Evolutionary conservation across 1,139 yeast genomes (phyloP), one percentile per base, ranked within the genome.

Genomic region (Candida sp.): DNA sequence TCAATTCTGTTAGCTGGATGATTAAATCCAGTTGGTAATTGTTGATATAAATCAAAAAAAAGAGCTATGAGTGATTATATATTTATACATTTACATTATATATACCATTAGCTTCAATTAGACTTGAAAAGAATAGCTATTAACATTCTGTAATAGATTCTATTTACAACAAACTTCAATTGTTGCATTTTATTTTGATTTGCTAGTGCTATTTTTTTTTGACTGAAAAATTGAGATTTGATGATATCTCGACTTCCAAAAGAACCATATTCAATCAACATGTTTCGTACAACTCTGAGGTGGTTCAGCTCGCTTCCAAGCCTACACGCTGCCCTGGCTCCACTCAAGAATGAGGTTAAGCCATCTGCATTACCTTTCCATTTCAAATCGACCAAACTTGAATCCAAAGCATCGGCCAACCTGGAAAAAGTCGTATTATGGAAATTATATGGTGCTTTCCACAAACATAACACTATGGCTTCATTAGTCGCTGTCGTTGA

Each of bases 401-500:
- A 32, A 21, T 7, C 9, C 8, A 15, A 27, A 29, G 9, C 21
- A 29, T 12, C 21, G n/a, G 22, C 11, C 22, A 32, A 32, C 34
- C 34, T 63, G 46, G 71, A 68, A 49, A 58, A 60, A 45, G 58
- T 68, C 23, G 75, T 72, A 7, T 81, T 81, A 54, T 84, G 90
- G 73, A 82, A 87, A 44, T 63, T 91, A 46, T 87, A 87, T 65
- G 89, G 89, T 48, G 71, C 74, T 33, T 91, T 90, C 67, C 81
- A 84, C 46, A 82, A 82, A 60, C 93, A 90, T 69, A 91, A 91
- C 68, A 87, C 96, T 4, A 81, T 84, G 55, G 70, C 88, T 47
- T 84, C 97, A 4, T 73, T 88, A 44, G 79, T 87, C 22, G 85
- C 89, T 35, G 87, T 81, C 21, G 79, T 77, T 43, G 88, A 84